Base-by-base conservation (phyloP, 192 early-diverging fungal genomes). In the Globomyces pollinis-pini region DNA sequence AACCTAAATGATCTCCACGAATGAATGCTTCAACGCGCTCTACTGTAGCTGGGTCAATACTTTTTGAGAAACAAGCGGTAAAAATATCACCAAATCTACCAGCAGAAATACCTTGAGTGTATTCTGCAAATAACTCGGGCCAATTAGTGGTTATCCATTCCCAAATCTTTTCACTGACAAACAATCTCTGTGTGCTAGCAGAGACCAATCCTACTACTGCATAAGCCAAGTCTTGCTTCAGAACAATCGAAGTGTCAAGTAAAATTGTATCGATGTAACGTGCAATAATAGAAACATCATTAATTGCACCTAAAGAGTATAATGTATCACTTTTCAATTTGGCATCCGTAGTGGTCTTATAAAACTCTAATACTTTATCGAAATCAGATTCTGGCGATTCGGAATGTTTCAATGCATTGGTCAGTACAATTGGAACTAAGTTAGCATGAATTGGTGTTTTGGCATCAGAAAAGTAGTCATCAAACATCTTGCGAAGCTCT, bases 401-500 rank as follows among this genome's bases (percentile, higher is more conserved):
- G 13, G 35, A 36, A 13, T 36, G 13, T 13, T 36, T 36, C 7
- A 36, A 13, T 9, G 35, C 13, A 13, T 36, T 36, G 7, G 13
- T 9, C 7, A 36, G 7, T 13, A 36, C 13, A 13, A 36, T 36
- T 36, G 7, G 6, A 13, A 13, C 13, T 13, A 36, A 36, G 35
- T 36, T 13, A 36, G 35, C 6, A 9, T 6, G 35, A 36, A 36
- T 13, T 36, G 35, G 7, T 16, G 75, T 68, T 38, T 70, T 61
- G 68, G 93, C 80, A 36, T 13, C 35, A 9, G 6, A 6, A 6
- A 36, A 36, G 13, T 13, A 13, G 35, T 13, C 7, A 60, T 78
- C 84, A 75, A 97, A 92, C 8, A 89, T 84, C 35, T 74, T 73
- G 50, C 76, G 65, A 30, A 88, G 83, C 65, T 90, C 89, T 24